Conservation (phyloP, 225 moss, liverwort and hornwort genomes). For the Sphagnum tenellum region DNA sequence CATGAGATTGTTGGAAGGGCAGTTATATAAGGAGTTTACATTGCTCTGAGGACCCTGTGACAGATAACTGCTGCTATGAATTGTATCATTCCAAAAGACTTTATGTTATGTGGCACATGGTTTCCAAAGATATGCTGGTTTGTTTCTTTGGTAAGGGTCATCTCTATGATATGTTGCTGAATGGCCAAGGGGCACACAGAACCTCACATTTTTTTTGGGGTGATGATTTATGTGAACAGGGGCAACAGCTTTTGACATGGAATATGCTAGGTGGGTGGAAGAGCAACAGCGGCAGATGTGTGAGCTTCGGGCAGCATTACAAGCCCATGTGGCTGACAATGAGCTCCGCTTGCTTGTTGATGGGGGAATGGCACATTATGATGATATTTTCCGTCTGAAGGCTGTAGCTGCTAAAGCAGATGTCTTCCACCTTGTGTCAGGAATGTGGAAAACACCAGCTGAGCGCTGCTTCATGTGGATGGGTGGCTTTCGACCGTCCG, state of each 20-base stretch:
- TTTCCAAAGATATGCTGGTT: neutral
- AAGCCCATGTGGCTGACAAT: slow-evolving; percentile 92
- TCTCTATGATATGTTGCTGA: neutral
- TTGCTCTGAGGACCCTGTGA: neutral
- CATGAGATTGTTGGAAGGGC: neutral
- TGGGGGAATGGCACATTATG: slow-evolving; percentile 94
- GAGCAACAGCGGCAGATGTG: slow-evolving; percentile 99
- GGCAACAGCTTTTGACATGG: slow-evolving; percentile 94
- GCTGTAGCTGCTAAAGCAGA: slow-evolving; percentile 95
- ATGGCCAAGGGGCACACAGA: neutral
- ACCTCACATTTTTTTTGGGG: slow-evolving; percentile 12
- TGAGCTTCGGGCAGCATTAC: slow-evolving; percentile 91
- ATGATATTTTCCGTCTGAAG: slow-evolving; percentile 91
- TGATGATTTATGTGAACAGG: slow-evolving; percentile 39
- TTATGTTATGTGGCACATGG: neutral
- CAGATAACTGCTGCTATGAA: neutral
- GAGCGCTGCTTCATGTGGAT: slow-evolving; percentile 99
- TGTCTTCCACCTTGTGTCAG: slow-evolving; percentile 96
- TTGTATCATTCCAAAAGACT: neutral
- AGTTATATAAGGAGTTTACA: neutral
- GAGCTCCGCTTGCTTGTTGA: slow-evolving; percentile 93
- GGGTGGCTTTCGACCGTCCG: slow-evolving; percentile 98
- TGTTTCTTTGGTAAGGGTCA: neutral
- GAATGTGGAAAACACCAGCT: slow-evolving; percentile 99
- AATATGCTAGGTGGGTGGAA: slow-evolving; percentile 95